Conservation (phyloP, 345 rosid species). For the Odontarrhena argentea region DNA sequence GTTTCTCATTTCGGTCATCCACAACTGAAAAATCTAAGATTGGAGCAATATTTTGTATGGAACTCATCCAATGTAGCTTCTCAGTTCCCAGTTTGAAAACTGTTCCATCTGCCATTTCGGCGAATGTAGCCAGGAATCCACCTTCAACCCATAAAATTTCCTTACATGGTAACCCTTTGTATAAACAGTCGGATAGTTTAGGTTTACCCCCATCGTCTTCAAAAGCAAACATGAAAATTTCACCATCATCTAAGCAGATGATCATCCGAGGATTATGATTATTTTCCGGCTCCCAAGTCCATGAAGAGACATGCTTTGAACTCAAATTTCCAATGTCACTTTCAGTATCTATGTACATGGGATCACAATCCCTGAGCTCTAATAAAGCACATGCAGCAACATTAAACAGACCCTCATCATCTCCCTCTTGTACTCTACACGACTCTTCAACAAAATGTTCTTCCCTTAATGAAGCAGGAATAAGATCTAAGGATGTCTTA, state of each 20-base stretch:
- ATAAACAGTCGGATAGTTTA: constrained; percentile 74
- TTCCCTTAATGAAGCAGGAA: constrained; percentile 68
- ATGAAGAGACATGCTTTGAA: constrained; percentile 71
- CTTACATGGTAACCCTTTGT: constrained; percentile 79
- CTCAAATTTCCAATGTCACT: constrained; percentile 50
- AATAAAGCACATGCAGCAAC: constrained; percentile 96
- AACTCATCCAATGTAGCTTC: constrained; percentile 57
- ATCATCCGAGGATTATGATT: constrained; percentile 68
- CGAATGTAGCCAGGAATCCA: constrained; percentile 75
- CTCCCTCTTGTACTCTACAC: constrained; percentile 73
- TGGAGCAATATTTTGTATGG: constrained; percentile 88
- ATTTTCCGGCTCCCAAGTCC: constrained; percentile 94
- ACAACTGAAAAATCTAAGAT: constrained; percentile 89
- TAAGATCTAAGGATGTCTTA: constrained; percentile 68
- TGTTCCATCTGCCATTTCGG: constrained; percentile 94
- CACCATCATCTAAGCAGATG: constrained; percentile 84
- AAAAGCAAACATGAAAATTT: constrained; percentile 70
- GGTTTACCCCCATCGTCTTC: constrained; percentile 57
- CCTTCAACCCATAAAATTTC: constrained; percentile 87
- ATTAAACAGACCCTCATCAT: constrained; percentile 90
- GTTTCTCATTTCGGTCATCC: constrained; percentile 84
- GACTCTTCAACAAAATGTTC: constrained; percentile 74
- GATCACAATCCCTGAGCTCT: constrained; percentile 91
- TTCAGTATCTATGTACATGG: constrained; percentile 91
- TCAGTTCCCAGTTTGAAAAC: constrained; percentile 75